phyloP scores from a whole-genome alignment of 2,329 filamentous ascomycete species.

The Colletotrichum navitas region DNA sequence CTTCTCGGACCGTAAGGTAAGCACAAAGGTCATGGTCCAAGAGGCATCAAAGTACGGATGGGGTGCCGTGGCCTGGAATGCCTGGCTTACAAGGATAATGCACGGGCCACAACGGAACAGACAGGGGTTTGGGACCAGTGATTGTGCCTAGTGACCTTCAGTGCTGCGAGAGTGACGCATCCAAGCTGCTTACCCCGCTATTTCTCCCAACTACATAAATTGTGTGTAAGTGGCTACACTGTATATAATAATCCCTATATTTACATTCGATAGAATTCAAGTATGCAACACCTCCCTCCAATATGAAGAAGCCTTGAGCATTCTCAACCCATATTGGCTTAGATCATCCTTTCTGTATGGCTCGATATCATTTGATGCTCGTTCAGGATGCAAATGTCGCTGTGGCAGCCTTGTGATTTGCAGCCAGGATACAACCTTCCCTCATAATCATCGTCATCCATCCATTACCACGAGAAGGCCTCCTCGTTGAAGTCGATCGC shows the following conservation, averaged over 20 bases:
- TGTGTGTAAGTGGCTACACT: constrained; percentile 7
- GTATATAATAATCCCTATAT: constrained; percentile 23
- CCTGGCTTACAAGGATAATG: constrained; percentile 8
- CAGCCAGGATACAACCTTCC: background rate
- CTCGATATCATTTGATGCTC: background rate
- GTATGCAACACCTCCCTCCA: background rate
- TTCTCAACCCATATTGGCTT: background rate
- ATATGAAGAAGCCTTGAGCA: background rate
- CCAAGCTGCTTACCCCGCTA: background rate
- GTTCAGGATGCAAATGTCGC: background rate
- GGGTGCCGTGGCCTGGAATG: constrained; percentile 8
- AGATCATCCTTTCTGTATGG: background rate
- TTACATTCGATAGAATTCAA: constrained; percentile 22
- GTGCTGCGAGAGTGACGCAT: constrained; percentile 18
- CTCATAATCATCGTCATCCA: background rate
- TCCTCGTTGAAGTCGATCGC: constrained; percentile 85
- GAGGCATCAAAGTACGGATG: background rate
- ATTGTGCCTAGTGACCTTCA: constrained; percentile 5
- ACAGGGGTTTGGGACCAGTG: background rate
- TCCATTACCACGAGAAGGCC: constrained; percentile 72
- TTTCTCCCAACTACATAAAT: constrained; percentile 17
- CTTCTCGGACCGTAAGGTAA: background rate
- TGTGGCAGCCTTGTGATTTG: too few species aligned
- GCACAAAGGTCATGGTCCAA: background rate
- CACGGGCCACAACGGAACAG: background rate